Evolutionary conservation across 1,284 basidiomycete genomes (phyloP), one percentile per base, ranked within the genome.

Genomic region (Peniophora sp.): DNA sequence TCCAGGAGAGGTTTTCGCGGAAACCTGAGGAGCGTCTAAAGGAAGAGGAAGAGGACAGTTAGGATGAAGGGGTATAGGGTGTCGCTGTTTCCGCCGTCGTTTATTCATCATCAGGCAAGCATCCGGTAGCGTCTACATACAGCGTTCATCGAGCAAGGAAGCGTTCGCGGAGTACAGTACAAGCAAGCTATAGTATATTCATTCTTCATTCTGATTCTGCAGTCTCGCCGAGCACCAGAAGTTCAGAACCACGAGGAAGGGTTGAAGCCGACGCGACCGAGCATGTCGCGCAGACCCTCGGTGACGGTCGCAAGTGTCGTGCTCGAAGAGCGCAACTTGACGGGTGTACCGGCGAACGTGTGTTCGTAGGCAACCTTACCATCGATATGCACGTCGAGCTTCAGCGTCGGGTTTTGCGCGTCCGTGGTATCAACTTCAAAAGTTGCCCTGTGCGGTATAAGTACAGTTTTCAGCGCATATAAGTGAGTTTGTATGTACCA

Each of bases 341-440:
- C 72, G 0, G 80, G 78, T 35, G 67, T 65, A 22, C 81, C 82
- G 12, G 64, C 55, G 8, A 81, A 65, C 38, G 73, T 68, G 47
- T 75, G 65, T 78, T 72, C 69, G 69, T 85, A 90, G 8, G 73
- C 74, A 20, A 72, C 63, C 50, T 74, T 69, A 11, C 88, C 88
- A 57, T 89, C 81, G 52, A 89, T 77, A 57, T 81, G 69, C 2
- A 85, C 67, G 60, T 85, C 78, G 11, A 86, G 58, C 27, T 69
- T 69, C 14, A 89, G 67, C 2, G 68, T 69, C 0, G 89, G 89
- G 38, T 70, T 68, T 36, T 72, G 64, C 2, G 68, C 61, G 55
- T 85, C 71, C 41, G 76, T 72, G 0, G 86, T 88, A 62, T 92
- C 85, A 24, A 92, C 74, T 63, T 88, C 85, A 48, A 92, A 75